Evolutionary conservation across 2,329 filamentous ascomycete species (phyloP).

Genomic region (Nectriaceae sp.): DNA sequence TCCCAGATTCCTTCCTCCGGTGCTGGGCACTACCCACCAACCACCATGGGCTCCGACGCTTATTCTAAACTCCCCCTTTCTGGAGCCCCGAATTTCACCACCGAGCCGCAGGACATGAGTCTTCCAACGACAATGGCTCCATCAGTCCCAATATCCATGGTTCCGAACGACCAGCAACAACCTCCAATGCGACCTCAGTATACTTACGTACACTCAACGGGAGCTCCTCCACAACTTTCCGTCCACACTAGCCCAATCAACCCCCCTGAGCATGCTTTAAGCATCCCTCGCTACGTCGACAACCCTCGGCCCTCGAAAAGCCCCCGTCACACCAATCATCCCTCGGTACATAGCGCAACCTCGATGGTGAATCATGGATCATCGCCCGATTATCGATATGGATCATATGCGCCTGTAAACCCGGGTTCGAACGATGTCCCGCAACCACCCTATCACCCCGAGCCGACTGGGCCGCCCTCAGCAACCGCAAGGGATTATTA

Average conservation of each 20-base stretch:
- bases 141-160: slow-evolving; percentile 53
- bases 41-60: slow-evolving; percentile 51
- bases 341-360: slow-evolving; percentile 52
- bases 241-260: slow-evolving; percentile 37
- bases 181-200: slow-evolving; percentile 55
- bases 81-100: slow-evolving; percentile 47
- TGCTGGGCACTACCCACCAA: slow-evolving; percentile 50
- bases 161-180: slow-evolving; percentile 48
- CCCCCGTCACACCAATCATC: slow-evolving; percentile 55
- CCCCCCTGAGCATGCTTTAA: slow-evolving; percentile 47
- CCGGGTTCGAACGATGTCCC: slow-evolving; percentile 34
- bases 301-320: slow-evolving; percentile 58
- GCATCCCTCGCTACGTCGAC: slow-evolving; percentile 60
- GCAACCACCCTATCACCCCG: slow-evolving; percentile 32
- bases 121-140: slow-evolving; percentile 54
- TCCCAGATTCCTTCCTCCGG: slow-evolving; percentile 51
- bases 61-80: slow-evolving; percentile 57
- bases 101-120: slow-evolving; percentile 56
- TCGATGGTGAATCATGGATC: slow-evolving; percentile 52
- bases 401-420: slow-evolving; percentile 40
- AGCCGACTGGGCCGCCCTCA: slow-evolving; percentile 30
- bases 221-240: slow-evolving; percentile 53
- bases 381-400: slow-evolving; percentile 59
- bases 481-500: slow-evolving; percentile 53
- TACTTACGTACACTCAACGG: slow-evolving; percentile 53